Evolutionary conservation across 2,329 filamentous ascomycete genomes (phyloP).

Genomic region (Didymellaceae sp.): DNA sequence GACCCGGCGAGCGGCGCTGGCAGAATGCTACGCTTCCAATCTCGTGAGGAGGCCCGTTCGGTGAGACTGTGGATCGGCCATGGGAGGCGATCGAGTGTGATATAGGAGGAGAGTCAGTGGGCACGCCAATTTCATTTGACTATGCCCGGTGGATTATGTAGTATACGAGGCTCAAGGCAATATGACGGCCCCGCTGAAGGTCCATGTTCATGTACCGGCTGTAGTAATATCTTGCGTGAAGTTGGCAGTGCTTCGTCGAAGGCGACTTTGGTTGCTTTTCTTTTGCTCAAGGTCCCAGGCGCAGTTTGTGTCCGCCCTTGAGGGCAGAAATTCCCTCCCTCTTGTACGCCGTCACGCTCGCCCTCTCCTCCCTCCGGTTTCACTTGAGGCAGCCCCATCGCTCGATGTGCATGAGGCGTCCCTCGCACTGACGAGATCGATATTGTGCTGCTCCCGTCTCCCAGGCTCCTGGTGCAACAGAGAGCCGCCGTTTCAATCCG

Average conservation of each 20-base stretch:
- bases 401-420: conserved; percentile 48
- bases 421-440: conserved; percentile 46
- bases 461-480: conserved; percentile 47
- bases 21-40: conserved; percentile 21
- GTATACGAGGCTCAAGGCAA: conserved; percentile 23
- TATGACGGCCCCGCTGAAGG: conserved; percentile 19
- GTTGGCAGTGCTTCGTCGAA: conserved; percentile 28
- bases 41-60: conserved; percentile 17
- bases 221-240: conserved; percentile 26
- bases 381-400: conserved; percentile 45
- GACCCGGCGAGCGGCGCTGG: conserved; percentile 24
- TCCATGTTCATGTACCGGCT: conserved; percentile 21
- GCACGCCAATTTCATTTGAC: conserved; percentile 16
- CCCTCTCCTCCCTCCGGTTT: conserved; percentile 44
- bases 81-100: conserved; percentile 1
- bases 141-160: conserved; percentile 22
- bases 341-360: conserved; percentile 47
- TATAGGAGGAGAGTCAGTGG: conserved; percentile 20
- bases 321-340: conserved; percentile 38
- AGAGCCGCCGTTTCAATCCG: conserved; percentile 47
- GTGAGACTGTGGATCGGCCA: conserved; percentile 15
- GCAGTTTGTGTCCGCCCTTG: conserved; percentile 39
- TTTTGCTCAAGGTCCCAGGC: conserved; percentile 43
- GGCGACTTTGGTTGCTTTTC: conserved; percentile 39
- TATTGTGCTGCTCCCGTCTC: conserved; percentile 36